Base-by-base conservation (phyloP, 192 early-diverging fungal genomes). In the Backusella psychrophila region DNA sequence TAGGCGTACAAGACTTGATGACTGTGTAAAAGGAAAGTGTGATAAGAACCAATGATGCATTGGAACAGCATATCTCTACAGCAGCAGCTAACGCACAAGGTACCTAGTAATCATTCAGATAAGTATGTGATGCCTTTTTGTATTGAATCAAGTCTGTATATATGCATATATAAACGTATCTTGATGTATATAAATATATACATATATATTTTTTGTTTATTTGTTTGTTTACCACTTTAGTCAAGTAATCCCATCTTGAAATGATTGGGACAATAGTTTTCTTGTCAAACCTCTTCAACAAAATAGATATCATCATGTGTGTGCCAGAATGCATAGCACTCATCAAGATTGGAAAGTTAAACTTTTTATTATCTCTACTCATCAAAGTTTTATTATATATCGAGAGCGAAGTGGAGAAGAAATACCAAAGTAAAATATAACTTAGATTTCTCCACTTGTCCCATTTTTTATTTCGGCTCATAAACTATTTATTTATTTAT, bases 331-430 rank as follows among this genome's bases (percentile, higher is more conserved):
- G 94, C 49, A 92, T 82, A 26, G 89, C 87, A n/a, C 92, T 92
- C 56, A 92, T 90, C 72, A 96, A 90, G 9, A 95, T 75, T 35
- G 94, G 94, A 66, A 91, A 89, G 42, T 85, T 85, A 83, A 94
- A 93, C 80, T 94, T 87, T 80, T 89, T 87, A 52, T 86, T 84
- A 52, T 91, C 88, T 71, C 85, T 81, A 65, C 93, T 89, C 85
- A 96, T 93, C n/a, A 96, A 77, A 78, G 89, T 90, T 78, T 93
- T 95, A 83, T 96, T 96, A 85, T 93, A 95, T n/a, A 96, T 81
- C 33, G 89, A 88, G 26, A 96, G 83, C 3, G 86, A 80, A 5
- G 93, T 88, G 23, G 93, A 94, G 68, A 91, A 91, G 34, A 87
- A 82, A 78, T 93, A 96, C 94, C 94, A 96, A 1, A 79, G 75